Evolutionary conservation across 257 asterid species (phyloP), one percentile per base, ranked within the genome.

Genomic region (Haberlea rhodopensis): DNA sequence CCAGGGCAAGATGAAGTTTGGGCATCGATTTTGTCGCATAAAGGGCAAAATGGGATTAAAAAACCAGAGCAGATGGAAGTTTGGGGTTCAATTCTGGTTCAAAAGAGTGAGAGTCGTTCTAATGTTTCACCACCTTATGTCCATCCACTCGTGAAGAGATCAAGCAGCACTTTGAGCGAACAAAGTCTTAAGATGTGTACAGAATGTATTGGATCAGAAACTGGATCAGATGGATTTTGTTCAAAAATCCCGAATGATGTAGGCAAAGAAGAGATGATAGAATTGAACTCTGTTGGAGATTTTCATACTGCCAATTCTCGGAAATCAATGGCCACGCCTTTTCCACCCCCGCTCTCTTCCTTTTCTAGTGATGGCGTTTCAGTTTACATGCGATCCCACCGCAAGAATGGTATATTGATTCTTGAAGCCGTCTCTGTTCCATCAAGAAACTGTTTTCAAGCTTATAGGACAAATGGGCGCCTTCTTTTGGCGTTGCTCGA

Each of bases 171-270:
- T 45, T 71, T 91, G 76, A 88, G 82, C 28, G 82, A 76, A 3
- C 83, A 82, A 73, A 84, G 95, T 15, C 90, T 91, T 23, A 80
- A 91, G 78, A 72, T 88, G 22, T 91, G 98, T 67, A 91, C 98
- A 0, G 98, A 91, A 71, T 82, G 88, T 18, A 91, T 91, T 2
- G 96, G 98, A 0, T 86, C 96, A 0, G 98, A 91, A 53, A 87
- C 95, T 0, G 98, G 97, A 2, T 81, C 98, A 0, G 96, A 83
- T 21, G 74, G 85, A n/a, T 79, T 82, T 60, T 66, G 89, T 34
- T 72, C 83, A 0, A 79, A 78, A 24, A 15, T n/a, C 10, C 37
- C 48, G 3, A 74, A 63, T 43, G 80, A 81, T 48, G 66, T 2
- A 8, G 82, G 74, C 0, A 68, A 63, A 8, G 71, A 62, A 18